Conservation (phyloP, 2,329 filamentous ascomycete species). For the Exserohilum rostratum region DNA sequence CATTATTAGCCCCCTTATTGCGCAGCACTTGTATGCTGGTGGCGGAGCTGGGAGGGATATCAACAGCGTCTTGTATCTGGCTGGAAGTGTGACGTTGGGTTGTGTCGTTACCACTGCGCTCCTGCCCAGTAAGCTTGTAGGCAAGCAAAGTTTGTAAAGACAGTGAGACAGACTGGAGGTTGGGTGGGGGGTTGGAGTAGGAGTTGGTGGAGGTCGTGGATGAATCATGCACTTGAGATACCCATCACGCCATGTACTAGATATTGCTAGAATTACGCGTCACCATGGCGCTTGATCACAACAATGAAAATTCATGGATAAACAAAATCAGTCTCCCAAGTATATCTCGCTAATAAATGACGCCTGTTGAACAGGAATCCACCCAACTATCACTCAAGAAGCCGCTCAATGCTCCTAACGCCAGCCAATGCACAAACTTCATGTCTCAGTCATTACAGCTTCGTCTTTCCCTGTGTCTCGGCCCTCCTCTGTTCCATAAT, state of each 20-base stretch:
- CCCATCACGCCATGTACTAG: constrained; percentile 1
- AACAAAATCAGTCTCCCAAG: background rate
- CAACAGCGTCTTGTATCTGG: constrained; percentile 62
- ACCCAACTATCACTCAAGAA: background rate
- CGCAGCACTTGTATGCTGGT: constrained; percentile 51
- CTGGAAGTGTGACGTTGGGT: constrained; percentile 60
- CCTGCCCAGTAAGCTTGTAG: constrained; percentile 52
- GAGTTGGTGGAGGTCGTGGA: background rate
- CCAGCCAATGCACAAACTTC: constrained; percentile 3
- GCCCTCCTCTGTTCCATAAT: constrained; percentile 36
- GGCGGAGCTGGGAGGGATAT: constrained; percentile 44
- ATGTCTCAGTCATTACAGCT: constrained; percentile 29
- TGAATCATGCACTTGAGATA: background rate
- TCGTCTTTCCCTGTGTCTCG: constrained; percentile 27
- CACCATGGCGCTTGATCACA: background rate
- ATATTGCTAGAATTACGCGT: background rate
- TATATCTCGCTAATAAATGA: background rate
- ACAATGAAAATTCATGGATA: background rate
- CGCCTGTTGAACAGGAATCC: background rate
- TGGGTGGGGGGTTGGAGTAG: background rate
- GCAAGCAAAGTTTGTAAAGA: constrained; percentile 19
- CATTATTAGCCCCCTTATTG: constrained; percentile 64
- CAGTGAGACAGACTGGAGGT: background rate
- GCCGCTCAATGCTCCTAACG: background rate
- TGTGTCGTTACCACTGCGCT: constrained; percentile 60